Evolutionary conservation across 495 filamentous ascomycete genomes (phyloP).

Genomic region (Daldinia vernicosa): DNA sequence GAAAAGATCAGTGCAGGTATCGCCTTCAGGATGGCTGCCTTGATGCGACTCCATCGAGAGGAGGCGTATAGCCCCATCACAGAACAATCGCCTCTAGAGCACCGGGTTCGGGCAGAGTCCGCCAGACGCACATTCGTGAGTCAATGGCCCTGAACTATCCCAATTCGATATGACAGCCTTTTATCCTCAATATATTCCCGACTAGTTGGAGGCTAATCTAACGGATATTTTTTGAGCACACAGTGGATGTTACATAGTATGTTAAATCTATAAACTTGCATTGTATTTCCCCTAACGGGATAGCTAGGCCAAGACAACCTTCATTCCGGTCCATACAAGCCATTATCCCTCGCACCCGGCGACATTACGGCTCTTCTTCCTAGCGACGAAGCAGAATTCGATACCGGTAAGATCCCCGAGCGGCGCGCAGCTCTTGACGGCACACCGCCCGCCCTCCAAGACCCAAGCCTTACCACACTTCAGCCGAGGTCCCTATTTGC

Average conservation of each 20-base stretch:
- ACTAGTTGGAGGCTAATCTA: slow-evolving; percentile 10
- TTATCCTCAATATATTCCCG: neutral
- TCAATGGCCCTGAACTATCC: neutral
- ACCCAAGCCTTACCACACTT: slow-evolving; percentile 53
- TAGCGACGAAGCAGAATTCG: slow-evolving; percentile 58
- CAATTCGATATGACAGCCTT: neutral
- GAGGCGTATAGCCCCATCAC: slow-evolving; percentile 57
- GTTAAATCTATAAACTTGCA: slow-evolving; percentile 4
- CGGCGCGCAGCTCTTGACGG: slow-evolving; percentile 61
- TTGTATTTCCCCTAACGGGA: slow-evolving; percentile 20
- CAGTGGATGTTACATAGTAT: slow-evolving; percentile 62
- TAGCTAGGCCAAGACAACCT: slow-evolving; percentile 58
- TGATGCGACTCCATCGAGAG: slow-evolving; percentile 61
- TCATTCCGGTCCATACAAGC: slow-evolving; percentile 57
- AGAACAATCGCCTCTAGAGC: slow-evolving; percentile 49
- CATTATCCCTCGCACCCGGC: slow-evolving; percentile 54
- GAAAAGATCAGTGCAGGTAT: slow-evolving; percentile 60
- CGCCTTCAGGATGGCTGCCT: slow-evolving; percentile 60
- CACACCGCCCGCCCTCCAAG: slow-evolving; percentile 55
- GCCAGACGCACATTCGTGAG: slow-evolving; percentile 59
- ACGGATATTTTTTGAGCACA: neutral
- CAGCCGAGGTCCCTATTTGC: slow-evolving; percentile 58
- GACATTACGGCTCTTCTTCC: slow-evolving; percentile 63
- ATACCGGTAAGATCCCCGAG: slow-evolving; percentile 51
- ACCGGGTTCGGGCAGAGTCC: slow-evolving; percentile 53